Percentiles rank a stretch among this genome's conserved stretches.
Evolutionary conservation across 176 grass and related monocot species (phyloP).

Genomic region (Lolium rigidum): DNA sequence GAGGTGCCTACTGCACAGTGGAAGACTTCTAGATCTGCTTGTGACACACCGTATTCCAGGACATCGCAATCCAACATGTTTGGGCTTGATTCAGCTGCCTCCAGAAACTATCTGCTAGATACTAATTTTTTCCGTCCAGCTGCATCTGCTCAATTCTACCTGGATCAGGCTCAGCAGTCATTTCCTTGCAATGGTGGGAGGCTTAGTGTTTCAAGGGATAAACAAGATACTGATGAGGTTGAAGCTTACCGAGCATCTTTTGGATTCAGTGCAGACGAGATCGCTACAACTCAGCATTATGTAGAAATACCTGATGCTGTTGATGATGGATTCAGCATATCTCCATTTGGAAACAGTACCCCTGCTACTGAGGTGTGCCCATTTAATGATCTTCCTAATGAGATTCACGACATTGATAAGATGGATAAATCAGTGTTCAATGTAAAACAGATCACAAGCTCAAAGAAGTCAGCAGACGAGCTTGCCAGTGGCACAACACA

Average conservation of each 20-base stretch:
- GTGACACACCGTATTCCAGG: no score
- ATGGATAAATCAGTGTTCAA: constrained; percentile 51
- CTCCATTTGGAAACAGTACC: constrained; percentile 74
- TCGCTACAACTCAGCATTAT: constrained; percentile 73
- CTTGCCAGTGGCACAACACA: constrained; percentile 43
- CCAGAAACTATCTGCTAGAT: no score
- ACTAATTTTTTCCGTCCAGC: no score
- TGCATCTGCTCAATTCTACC: no score
- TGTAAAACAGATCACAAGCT: constrained; percentile 39
- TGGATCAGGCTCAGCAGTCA: constrained; percentile 57
- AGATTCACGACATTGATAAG: constrained; percentile 50
- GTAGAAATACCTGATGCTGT: constrained; percentile 69
- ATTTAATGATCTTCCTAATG: constrained; percentile 50
- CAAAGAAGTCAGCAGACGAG: constrained; percentile 53
- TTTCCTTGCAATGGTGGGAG: constrained; percentile 70
- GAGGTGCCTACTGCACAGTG: no score
- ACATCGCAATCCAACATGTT: no score
- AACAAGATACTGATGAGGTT: constrained; percentile 89
- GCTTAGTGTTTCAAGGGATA: constrained; percentile 90
- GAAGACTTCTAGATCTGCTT: no score
- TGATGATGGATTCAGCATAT: constrained; percentile 94
- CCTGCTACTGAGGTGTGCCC: constrained; percentile 47
- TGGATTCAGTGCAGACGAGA: constrained; percentile 97
- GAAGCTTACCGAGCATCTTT: constrained; percentile 99
- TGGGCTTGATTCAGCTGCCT: no score